Evolutionary conservation across 2,329 filamentous ascomycete species (phyloP).

Genomic region (Chaetothyriales sp.): DNA sequence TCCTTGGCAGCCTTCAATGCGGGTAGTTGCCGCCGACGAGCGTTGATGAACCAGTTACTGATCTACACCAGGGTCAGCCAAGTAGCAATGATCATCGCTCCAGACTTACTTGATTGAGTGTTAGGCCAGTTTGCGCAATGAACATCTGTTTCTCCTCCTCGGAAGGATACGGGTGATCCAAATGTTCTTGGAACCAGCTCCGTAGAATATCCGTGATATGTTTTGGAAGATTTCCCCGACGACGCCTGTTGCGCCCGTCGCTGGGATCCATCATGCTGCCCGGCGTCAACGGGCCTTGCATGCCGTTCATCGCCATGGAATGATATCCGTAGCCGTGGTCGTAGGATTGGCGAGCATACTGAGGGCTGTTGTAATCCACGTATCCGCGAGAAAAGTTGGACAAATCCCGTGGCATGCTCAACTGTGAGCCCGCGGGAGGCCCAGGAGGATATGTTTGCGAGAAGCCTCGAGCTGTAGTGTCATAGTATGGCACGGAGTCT

Average conservation of each 20-base stretch:
- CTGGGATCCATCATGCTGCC: constrained; percentile 6
- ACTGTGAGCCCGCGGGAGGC: neutral
- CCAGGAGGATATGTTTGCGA: neutral
- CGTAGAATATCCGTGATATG: constrained; percentile 71
- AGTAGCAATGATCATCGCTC: neutral
- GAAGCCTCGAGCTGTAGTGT: neutral
- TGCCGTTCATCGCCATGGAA: neutral
- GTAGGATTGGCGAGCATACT: constrained; percentile 9
- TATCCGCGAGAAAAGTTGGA: constrained; percentile 6
- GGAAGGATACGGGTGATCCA: constrained; percentile 71
- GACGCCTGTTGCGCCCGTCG: constrained; percentile 30
- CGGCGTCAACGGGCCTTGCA: constrained; percentile 3
- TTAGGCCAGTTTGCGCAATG: constrained; percentile 60
- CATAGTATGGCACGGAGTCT: neutral
- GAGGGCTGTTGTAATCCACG: constrained; percentile 8
- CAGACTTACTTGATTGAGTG: constrained; percentile 48
- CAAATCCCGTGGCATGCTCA: constrained; percentile 7
- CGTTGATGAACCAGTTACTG: constrained; percentile 42
- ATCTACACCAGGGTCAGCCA: constrained; percentile 24
- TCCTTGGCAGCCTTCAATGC: constrained; percentile 26
- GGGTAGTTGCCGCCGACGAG: constrained; percentile 34
- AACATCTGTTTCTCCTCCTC: constrained; percentile 79
- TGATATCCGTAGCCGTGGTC: constrained; percentile 2
- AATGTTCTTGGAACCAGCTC: constrained; percentile 64
- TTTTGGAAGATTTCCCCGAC: constrained; percentile 80